Conservation (phyloP, 768 basidiomycete species). For the Tremella mesenterica region DNA sequence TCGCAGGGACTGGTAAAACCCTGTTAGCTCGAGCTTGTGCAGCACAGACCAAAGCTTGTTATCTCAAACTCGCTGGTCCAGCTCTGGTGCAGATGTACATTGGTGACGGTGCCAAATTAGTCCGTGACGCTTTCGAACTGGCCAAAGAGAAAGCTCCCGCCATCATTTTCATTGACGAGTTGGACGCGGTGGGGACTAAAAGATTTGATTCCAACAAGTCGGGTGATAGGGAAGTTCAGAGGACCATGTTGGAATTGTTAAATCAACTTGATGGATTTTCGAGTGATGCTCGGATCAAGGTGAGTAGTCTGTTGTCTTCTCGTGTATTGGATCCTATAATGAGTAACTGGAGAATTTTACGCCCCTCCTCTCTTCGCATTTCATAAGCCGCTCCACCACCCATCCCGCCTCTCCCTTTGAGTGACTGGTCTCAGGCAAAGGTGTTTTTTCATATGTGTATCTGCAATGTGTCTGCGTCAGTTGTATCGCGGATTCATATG, state of each 20-base stretch:
- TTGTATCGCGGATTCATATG: too few species aligned
- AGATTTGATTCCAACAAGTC: slow-evolving; percentile 98
- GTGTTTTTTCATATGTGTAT: too few species aligned
- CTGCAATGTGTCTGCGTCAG: too few species aligned
- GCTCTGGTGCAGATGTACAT: slow-evolving; percentile 97
- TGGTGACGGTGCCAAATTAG: slow-evolving; percentile 96
- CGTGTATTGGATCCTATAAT: neutral
- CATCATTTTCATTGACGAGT: slow-evolving; percentile 98
- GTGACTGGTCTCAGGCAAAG: too few species aligned
- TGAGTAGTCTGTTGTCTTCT: slow-evolving; percentile 41
- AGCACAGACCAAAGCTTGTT: slow-evolving; percentile 94
- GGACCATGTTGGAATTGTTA: slow-evolving; percentile 97
- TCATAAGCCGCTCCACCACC: too few species aligned
- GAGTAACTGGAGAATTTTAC: too few species aligned
- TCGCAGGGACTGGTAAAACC: slow-evolving; percentile 85
- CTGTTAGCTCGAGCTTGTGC: slow-evolving; percentile 94
- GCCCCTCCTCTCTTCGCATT: too few species aligned
- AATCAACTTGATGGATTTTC: slow-evolving; percentile 98
- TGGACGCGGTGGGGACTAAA: slow-evolving; percentile 98
- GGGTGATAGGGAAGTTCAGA: slow-evolving; percentile 97
- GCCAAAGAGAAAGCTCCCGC: slow-evolving; percentile 97
- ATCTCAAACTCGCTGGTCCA: slow-evolving; percentile 93
- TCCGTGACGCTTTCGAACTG: slow-evolving; percentile 93
- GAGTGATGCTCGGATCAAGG: slow-evolving; percentile 95
- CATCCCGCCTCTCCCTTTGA: too few species aligned